Conservation (phyloP, 1,284 basidiomycete genomes). For the Pterula multifida region DNA sequence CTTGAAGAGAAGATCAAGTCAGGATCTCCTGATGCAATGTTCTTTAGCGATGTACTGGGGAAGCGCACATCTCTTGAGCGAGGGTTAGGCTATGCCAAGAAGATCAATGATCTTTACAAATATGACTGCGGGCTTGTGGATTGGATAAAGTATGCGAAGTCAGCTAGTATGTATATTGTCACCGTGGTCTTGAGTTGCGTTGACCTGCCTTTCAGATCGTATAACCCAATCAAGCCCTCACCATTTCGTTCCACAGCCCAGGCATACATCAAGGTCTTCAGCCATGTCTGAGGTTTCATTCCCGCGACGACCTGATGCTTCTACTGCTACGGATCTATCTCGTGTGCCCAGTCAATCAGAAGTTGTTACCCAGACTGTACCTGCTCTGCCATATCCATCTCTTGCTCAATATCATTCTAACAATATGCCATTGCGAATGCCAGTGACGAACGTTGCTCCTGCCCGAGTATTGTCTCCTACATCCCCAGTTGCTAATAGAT, state of each 20-base stretch:
- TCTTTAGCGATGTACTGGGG: conserved; percentile 53
- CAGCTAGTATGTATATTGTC: background rate
- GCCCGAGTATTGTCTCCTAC: conserved; percentile 16
- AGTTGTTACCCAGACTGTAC: conserved; percentile 34
- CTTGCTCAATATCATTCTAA: conserved; percentile 22
- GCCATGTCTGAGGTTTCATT: conserved; percentile 58
- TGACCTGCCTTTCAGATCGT: conserved; percentile 3
- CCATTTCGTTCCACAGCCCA: conserved; percentile 32
- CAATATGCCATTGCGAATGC: conserved; percentile 11
- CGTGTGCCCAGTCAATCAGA: conserved; percentile 30
- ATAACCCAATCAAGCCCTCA: conserved; percentile 13
- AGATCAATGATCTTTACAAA: conserved; percentile 72
- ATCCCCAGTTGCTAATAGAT: conserved; percentile 25
- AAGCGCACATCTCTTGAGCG: conserved; percentile 60
- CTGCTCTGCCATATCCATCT: conserved; percentile 66
- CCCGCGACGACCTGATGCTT: conserved; percentile 64
- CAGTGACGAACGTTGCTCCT: conserved; percentile 15
- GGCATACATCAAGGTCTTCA: conserved; percentile 59
- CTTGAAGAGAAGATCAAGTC: conserved; percentile 29
- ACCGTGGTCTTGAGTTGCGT: conserved; percentile 3
- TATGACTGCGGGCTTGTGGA: conserved; percentile 72
- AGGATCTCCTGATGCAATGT: conserved; percentile 62
- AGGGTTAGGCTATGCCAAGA: conserved; percentile 65
- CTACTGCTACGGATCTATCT: conserved; percentile 49
- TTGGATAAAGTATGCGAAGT: conserved; percentile 41